phyloP scores from a whole-genome alignment of 495 filamentous ascomycete species.

The Cercophora scortea region DNA sequence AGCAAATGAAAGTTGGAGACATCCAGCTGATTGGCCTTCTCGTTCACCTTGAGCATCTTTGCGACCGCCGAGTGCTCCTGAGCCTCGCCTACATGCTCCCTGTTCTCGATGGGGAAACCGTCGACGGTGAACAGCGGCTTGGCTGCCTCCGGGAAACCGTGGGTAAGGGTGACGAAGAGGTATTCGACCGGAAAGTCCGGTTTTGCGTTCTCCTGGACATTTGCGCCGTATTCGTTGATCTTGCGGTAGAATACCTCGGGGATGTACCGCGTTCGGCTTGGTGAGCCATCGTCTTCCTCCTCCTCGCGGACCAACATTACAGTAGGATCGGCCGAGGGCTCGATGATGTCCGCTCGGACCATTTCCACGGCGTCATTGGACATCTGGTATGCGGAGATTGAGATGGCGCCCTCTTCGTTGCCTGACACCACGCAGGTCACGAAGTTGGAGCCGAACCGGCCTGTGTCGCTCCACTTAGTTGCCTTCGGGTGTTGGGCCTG shows the following conservation, averaged over 20 bases:
- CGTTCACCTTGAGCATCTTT: conserved; percentile 32
- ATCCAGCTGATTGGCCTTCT: conserved; percentile 52
- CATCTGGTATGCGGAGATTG: conserved; percentile 87
- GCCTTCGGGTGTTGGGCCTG: conserved; percentile 84
- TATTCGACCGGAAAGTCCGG: conserved; percentile 96
- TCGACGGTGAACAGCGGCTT: conserved; percentile 62
- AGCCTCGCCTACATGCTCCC: conserved; percentile 72
- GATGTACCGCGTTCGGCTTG: conserved; percentile 77
- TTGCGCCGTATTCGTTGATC: conserved; percentile 94
- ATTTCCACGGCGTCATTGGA: conserved; percentile 95
- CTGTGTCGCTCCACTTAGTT: conserved; percentile 95
- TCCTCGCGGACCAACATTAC: conserved; percentile 94
- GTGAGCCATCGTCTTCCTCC: conserved; percentile 67
- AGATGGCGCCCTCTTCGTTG: conserved; percentile 80
- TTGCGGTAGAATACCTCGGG: conserved; percentile 95
- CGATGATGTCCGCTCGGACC: conserved; percentile 89
- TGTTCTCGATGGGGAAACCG: conserved; percentile 82
- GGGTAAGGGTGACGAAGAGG: conserved; percentile 88
- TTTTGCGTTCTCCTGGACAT: conserved; percentile 94
- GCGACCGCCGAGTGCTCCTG: conserved; percentile 52
- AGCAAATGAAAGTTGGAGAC: conserved; percentile 93
- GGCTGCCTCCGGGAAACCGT: conserved; percentile 82
- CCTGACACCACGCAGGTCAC: conserved; percentile 93
- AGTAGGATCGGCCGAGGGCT: conserved; percentile 84
- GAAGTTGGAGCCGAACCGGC: conserved; percentile 90